Evolutionary conservation across 1,284 basidiomycete species (phyloP).

Genomic region (Cronartium quercuum): DNA sequence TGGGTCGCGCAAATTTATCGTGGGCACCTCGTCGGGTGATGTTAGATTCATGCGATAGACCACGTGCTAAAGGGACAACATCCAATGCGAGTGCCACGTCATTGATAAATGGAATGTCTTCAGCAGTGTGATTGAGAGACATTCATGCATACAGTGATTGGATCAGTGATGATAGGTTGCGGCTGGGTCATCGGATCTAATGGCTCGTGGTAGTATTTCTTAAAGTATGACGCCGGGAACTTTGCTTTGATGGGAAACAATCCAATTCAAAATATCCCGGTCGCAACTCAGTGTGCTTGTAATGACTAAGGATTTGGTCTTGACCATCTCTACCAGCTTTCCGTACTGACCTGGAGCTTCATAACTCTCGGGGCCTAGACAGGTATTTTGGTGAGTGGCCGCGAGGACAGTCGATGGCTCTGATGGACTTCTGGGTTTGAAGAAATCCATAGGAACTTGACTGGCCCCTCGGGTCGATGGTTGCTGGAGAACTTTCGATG

Average conservation of each 20-base stretch:
- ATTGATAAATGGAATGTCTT: not conserved
- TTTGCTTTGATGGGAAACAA: constrained; percentile 25
- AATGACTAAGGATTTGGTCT: not conserved
- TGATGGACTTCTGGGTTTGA: not conserved
- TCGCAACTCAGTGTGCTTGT: constrained; percentile 25
- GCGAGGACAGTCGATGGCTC: not conserved
- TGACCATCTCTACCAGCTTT: not conserved
- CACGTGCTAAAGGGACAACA: not conserved
- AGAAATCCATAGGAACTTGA: not conserved
- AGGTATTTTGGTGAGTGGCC: not conserved
- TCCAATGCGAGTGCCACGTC: not conserved
- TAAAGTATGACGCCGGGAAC: constrained; percentile 32
- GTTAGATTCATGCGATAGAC: constrained; percentile 4
- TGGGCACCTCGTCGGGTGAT: constrained; percentile 18
- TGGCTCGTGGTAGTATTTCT: constrained; percentile 39
- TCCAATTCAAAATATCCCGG: constrained; percentile 35
- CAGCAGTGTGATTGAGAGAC: too few species aligned
- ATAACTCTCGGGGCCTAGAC: not conserved
- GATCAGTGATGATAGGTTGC: constrained; percentile 41
- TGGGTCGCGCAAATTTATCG: constrained; percentile 39
- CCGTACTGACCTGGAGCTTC: not conserved
- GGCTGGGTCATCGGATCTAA: constrained; percentile 39
- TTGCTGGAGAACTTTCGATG: not conserved
- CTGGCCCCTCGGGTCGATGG: not conserved
- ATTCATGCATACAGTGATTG: constrained; percentile 26